Conservation (phyloP, 106 monocot species). For the Platanthera guangdongensis region DNA sequence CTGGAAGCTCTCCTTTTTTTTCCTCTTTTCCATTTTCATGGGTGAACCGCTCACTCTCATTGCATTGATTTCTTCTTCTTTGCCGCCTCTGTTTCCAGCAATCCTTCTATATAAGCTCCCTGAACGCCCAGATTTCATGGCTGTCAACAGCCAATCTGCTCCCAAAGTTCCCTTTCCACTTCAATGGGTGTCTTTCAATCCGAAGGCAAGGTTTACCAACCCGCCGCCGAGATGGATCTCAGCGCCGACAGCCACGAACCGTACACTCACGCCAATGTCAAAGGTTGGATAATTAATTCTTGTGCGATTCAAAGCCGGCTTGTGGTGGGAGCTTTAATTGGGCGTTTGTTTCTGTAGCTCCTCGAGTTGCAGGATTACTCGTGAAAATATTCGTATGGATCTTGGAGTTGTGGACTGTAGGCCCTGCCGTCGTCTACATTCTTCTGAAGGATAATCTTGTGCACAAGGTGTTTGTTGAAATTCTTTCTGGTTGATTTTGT, state of each 20-base stretch:
- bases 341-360: constrained; percentile 37
- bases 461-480: constrained; percentile 49
- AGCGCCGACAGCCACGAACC: constrained; percentile 50
- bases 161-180: neutral
- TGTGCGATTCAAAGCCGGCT: neutral
- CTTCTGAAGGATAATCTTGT: constrained; percentile 68
- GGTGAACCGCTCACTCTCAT: constrained; percentile 4
- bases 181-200: constrained; percentile 60
- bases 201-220: constrained; percentile 62
- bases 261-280: constrained; percentile 65
- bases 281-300: constrained; percentile 33
- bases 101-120: constrained; percentile 17
- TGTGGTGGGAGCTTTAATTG: neutral
- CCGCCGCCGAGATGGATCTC: constrained; percentile 53
- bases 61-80: constrained; percentile 12
- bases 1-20: neutral
- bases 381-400: constrained; percentile 86
- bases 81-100: constrained; percentile 1
- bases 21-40: neutral
- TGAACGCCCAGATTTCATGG: neutral
- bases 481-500: neutral
- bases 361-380: constrained; percentile 71
- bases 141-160: neutral
- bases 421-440: constrained; percentile 38
- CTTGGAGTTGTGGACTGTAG: constrained; percentile 60